Base-by-base conservation (phyloP, 768 basidiomycete species). In the Hericium alpestre region DNA sequence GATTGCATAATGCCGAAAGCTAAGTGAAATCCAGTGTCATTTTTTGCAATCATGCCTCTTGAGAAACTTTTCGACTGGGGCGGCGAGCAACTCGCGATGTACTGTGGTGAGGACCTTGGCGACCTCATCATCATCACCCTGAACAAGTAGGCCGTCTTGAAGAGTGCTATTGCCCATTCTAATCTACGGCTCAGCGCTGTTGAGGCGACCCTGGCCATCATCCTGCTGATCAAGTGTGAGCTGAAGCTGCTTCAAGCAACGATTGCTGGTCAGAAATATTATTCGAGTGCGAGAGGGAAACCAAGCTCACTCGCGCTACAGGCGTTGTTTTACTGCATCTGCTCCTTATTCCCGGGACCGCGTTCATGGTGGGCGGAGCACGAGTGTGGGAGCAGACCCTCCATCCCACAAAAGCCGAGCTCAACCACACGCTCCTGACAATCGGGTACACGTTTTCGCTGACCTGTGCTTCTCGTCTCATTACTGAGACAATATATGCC, bases 281-380 rank as follows among this genome's bases (percentile, higher is more conserved):
- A 7, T 32, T 32, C 32, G 9, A 10, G 9, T 32, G 32, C 9
- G 32, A 32, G 32, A 1, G 9, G 9, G 32, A 32, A 32, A 6
- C 25, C 6, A 32, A 10, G 32, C 32, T 32, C 32, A 32, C 9
- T 6, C 8, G 32, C 32, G 40, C 38, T 27, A 8, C 58, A 82
- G 84, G 87, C n/a, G 87, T 90, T 8, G 76, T 87, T 7, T 69
- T 90, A n/a, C 73, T 90, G 10, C 87, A 87, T 66, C 74, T 88
- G 1, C 74, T 90, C 1, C 76, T 90, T 15, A 73, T 89, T 47
- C 86, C 87, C 0, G 87, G 87, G 2, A 73, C 78, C 4, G 74
- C 86, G 0, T 89, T 88, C 65, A 72, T 88, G n/a, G 78, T 78
- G 2, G 87, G 86, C 22, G 87, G 87, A 48, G 81, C 80, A n/a